Conservation (phyloP, 2,329 filamentous ascomycete species). For the Aspergillus sclerotialis region DNA sequence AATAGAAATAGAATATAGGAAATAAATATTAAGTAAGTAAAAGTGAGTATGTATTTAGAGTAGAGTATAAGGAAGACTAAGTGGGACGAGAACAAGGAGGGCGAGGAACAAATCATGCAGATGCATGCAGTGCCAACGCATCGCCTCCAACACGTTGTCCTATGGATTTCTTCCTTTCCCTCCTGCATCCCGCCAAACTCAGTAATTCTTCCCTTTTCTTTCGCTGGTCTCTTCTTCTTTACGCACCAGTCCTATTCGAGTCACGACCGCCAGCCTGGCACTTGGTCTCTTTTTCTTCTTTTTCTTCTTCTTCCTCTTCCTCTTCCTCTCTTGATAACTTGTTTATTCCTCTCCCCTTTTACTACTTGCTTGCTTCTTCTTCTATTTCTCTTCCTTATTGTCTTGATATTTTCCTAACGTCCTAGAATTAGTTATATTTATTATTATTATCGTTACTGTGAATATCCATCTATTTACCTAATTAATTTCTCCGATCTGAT, state of each 20-base stretch:
- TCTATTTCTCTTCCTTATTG: conserved; percentile 3
- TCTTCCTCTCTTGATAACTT: conserved; percentile 1
- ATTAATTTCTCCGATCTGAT: conserved; percentile 5
- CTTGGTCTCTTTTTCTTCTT: conserved; percentile 2
- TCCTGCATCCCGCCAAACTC: too few relatives aligned
- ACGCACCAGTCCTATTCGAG: too few relatives aligned
- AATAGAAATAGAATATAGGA: neutral
- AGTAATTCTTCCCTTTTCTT: too few relatives aligned
- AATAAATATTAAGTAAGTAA: conserved; percentile 2
- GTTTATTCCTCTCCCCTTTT: conserved; percentile 1
- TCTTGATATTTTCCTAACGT: conserved; percentile 6
- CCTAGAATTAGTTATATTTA: too few relatives aligned
- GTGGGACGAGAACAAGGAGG: conserved; percentile 11
- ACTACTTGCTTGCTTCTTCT: neutral
- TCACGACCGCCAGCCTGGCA: too few relatives aligned
- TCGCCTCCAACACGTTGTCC: conserved; percentile 10
- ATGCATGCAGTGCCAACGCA: conserved; percentile 22
- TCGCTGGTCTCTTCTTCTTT: too few relatives aligned
- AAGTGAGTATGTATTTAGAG: conserved; percentile 1
- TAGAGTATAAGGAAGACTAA: neutral
- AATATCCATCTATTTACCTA: neutral
- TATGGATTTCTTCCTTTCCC: neutral
- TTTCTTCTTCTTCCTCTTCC: conserved; percentile 2
- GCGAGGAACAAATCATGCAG: conserved; percentile 21
- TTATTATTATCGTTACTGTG: too few relatives aligned